Base-by-base conservation (phyloP, 2,329 filamentous ascomycete genomes). In the Sphaerulina musiva region DNA sequence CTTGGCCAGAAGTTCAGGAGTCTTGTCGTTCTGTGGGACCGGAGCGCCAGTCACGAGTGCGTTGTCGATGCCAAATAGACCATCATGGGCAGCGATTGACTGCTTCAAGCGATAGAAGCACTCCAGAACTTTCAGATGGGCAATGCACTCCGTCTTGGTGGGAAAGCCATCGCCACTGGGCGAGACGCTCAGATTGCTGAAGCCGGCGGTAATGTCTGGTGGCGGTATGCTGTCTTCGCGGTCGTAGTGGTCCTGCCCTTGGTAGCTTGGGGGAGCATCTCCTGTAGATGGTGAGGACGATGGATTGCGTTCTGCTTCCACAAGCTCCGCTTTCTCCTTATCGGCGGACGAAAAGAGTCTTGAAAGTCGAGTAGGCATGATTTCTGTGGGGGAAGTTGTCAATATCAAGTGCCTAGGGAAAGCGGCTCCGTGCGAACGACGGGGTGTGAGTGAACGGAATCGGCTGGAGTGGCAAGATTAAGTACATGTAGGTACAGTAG, bases 91-190 rank as follows among this genome's bases (percentile, higher is more conserved):
- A 5, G 83, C 84, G 14, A 90, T 70, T 14, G 81, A 78, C 55
- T 88, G 82, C 58, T 84, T 85, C 51, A 92, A 71, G 34, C 76
- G 76, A 59, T 87, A 80, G 53, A 92, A 78, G 8, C 83, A 80
- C 49, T 82, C 80, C 1, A 92, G 75, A 0, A 92, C 74, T 67
- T 88, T 89, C 29, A 92, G 76, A 67, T 93, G 88, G 0, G 81
- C 84, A 20, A 88, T 78, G 59, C 85, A 88, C 41, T 82, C 77
- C 56, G 84, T 77, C 4, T 68, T 68, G 1, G 74, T 72, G 1
- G 80, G 77, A 2, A 63, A 56, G 11, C 54, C 57, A 48, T 64
- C 58, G n/a, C 49, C 40, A 46, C 53, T 50, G 0, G 64, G 49
- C 6, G 67, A 60, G 12, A 80, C 59, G 0, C 64, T 39, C 14